A percentile compares a stretch with the other conserved stretches of the same genome.
Conservation (phyloP, 176 grass and related monocot genomes). For the Chloris gayana region DNA sequence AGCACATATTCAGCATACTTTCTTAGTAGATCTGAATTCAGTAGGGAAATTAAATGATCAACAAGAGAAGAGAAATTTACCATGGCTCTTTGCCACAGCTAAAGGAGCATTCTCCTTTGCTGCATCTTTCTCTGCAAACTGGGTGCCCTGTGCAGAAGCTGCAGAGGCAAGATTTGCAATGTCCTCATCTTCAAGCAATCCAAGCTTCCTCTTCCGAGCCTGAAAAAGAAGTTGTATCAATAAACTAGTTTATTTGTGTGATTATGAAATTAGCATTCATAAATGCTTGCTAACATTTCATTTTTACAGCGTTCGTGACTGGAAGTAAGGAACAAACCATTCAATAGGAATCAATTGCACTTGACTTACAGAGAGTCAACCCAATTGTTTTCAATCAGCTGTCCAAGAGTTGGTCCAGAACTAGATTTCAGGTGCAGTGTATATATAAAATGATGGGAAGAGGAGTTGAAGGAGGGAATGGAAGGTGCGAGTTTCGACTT, state of each 20-base stretch:
- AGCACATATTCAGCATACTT: constrained; percentile 8
- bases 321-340: background rate
- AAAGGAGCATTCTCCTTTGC: constrained; percentile 41
- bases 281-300: background rate
- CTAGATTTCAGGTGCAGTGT: background rate
- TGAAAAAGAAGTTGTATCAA: constrained; percentile 23
- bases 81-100: constrained; percentile 56
- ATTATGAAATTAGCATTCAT: background rate
- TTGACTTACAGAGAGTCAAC: background rate
- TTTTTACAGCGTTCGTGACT: background rate
- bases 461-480: background rate
- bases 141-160: constrained; percentile 49
- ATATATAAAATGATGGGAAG: background rate
- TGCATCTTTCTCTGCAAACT: constrained; percentile 48
- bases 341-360: background rate
- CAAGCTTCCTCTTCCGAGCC: constrained; percentile 85
- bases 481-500: background rate
- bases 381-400: background rate
- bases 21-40: background rate
- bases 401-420: background rate
- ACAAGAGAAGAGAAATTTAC: constrained; percentile 39
- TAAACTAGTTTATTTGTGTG: background rate
- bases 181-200: constrained; percentile 66
- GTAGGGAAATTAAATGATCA: background rate
- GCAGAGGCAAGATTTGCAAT: constrained; percentile 52